Base-by-base conservation (phyloP, 495 filamentous ascomycete species). In the Penicillium nucicola region DNA sequence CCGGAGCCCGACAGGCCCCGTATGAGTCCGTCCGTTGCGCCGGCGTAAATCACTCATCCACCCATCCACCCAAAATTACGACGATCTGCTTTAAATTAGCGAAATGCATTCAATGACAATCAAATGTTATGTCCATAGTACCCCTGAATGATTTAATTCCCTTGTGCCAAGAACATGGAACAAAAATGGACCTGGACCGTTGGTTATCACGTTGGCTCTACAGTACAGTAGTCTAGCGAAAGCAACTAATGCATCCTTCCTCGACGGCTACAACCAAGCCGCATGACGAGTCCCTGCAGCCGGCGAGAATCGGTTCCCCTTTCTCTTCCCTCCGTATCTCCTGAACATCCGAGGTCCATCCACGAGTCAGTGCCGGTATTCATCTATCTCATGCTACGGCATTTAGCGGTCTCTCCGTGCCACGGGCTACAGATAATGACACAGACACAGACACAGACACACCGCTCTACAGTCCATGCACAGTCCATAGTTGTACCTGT, bases 1-100 rank as follows among this genome's bases (percentile, higher is more conserved):
- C 55, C 52, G 9, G 48, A 52, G n/a, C 19, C 41, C 37, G 55
- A 53, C 17, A 48, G 48, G 15, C 15, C 42, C 13, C n/a, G 34
- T 17, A 25, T 49, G 49, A 48, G 19, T 17, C 49, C 45, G 10
- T 45, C 55, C 30, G 45, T 42, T 46, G 45, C 44, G 28, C 58
- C 43, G 38, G 58, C 42, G 9, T 53, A 60, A 9, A 14, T 15
- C 17, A 3, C 14, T 30, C 36, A 8, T 1, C 25, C 25, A 28
- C 25, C 25, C 25, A 28, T 8, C 25, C 7, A 28, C 25, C 25
- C 7, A 28, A 6, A 2, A 8, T 28, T 28, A 28, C 25, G 25
- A 28, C 10, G 25, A 28, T 28, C 25, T 28, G 25, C 25, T 28
- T 28, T 9, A 28, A 28, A 0, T 8, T 28, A 28, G 25, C 25